Conservation (phyloP, 208 protist species). For the Blechomonas ayalai region DNA sequence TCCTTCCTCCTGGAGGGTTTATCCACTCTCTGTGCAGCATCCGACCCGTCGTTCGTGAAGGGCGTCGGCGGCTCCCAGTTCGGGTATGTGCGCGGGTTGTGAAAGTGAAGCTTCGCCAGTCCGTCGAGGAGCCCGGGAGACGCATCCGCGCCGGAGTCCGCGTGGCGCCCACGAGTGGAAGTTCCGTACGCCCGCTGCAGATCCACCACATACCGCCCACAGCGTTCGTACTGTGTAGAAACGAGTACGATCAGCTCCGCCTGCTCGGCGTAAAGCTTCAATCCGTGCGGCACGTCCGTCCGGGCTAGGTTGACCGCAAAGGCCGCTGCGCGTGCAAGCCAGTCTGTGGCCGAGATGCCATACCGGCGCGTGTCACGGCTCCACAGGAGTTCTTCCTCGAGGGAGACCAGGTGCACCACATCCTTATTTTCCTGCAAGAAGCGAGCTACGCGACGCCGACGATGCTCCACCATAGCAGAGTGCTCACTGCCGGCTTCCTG, state of each 20-base stretch:
- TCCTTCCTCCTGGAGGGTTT: no score
- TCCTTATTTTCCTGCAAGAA: constrained; percentile 60
- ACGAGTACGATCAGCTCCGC: constrained; percentile 21
- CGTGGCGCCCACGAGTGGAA: background rate
- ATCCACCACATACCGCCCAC: constrained; percentile 59
- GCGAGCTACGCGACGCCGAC: constrained; percentile 26
- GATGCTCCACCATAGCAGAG: constrained; percentile 34
- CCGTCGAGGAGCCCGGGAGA: constrained; percentile 21
- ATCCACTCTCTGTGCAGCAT: no score
- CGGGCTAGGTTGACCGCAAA: constrained; percentile 66
- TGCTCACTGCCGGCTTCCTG: constrained; percentile 28
- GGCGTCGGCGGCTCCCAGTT: constrained; percentile 60
- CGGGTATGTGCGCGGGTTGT: constrained; percentile 70
- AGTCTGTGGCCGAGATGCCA: constrained; percentile 48
- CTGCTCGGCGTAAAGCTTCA: constrained; percentile 15
- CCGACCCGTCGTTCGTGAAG: no score
- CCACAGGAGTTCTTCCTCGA: constrained; percentile 66
- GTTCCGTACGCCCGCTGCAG: constrained; percentile 23
- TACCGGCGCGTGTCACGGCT: constrained; percentile 69
- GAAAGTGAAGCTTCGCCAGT: constrained; percentile 57
- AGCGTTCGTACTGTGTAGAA: constrained; percentile 40
- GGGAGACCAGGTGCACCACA: constrained; percentile 69
- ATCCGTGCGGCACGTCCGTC: constrained; percentile 10
- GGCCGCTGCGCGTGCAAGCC: constrained; percentile 42
- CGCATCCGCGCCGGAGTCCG: background rate